These are phyloP conservation scores for Nephelium lappaceum DNA, from an alignment of 345 rosid genomes.

Conservation along the genomic window DNA sequence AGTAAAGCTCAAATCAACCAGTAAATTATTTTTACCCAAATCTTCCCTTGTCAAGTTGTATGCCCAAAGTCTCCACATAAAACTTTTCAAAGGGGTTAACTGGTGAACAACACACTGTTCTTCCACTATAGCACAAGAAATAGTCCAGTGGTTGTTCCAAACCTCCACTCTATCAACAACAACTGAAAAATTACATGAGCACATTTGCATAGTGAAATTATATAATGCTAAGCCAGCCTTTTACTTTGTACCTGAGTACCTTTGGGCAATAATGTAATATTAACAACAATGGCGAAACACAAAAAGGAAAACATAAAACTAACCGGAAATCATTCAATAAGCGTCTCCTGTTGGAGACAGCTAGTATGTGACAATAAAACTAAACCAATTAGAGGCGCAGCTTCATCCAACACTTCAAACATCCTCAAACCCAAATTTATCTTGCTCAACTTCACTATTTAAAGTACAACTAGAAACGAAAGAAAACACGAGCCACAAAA, in stretches of 20 bases:
- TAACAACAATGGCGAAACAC: background rate
- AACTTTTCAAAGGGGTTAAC: too few relatives aligned
- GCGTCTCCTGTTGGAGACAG: background rate
- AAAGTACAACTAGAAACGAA: constrained; percentile 2
- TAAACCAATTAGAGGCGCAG: background rate
- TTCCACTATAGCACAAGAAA: too few relatives aligned
- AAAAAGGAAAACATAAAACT: background rate
- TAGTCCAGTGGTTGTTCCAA: too few relatives aligned
- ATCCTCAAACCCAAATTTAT: constrained; percentile 2
- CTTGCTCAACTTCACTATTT: background rate
- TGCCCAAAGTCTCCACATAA: too few relatives aligned
- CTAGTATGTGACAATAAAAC: background rate
- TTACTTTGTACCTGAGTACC: background rate
- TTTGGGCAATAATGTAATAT: background rate
- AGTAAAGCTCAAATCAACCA: too few relatives aligned
- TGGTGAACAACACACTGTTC: too few relatives aligned
- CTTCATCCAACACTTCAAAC: background rate
- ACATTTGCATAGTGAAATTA: constrained; percentile 1
- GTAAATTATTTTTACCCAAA: too few relatives aligned
- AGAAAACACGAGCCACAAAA: background rate
- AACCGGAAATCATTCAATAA: background rate
- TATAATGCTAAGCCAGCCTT: background rate
- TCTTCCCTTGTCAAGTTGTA: too few relatives aligned
- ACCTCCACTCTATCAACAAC: too few relatives aligned
- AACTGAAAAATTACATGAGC: background rate